Evolutionary conservation across 2,329 filamentous ascomycete genomes (phyloP).

Genomic region (Fusarium anguioides): DNA sequence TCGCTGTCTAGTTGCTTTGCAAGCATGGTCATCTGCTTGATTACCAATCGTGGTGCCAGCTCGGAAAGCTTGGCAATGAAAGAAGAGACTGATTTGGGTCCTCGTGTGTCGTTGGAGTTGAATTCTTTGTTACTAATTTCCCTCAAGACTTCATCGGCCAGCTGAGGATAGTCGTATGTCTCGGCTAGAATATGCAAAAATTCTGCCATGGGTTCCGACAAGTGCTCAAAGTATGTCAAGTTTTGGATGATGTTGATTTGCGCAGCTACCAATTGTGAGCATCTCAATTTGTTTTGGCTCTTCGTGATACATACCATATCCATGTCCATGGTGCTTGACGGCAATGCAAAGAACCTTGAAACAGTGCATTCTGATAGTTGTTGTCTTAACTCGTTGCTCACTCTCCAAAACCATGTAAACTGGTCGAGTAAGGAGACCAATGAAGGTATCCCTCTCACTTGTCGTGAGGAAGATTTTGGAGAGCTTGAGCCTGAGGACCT

Average conservation of each 20-base stretch:
- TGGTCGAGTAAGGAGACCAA: constrained; percentile 89
- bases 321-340: constrained; percentile 97
- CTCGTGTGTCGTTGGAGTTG: constrained; percentile 94
- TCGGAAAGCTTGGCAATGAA: constrained; percentile 96
- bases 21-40: constrained; percentile 96
- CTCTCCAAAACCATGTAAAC: constrained; percentile 95
- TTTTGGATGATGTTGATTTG: constrained; percentile 99
- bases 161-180: constrained; percentile 96
- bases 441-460: constrained; percentile 94
- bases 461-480: constrained; percentile 95
- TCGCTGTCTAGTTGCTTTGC: constrained; percentile 97
- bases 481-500: constrained; percentile 91
- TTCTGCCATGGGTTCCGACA: constrained; percentile 99
- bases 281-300: not conserved
- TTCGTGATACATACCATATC: constrained; percentile 74
- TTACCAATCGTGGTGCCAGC: constrained; percentile 88
- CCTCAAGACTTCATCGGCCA: constrained; percentile 91
- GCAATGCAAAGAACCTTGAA: constrained; percentile 98
- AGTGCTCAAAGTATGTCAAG: constrained; percentile 96
- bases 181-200: constrained; percentile 95
- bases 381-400: constrained; percentile 90
- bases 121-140: constrained; percentile 98
- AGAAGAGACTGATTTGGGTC: constrained; percentile 93
- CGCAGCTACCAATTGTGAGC: constrained; percentile 70
- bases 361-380: constrained; percentile 91